Evolutionary conservation across 306 rosid genomes (phyloP).

Genomic region (Dalbergia cultrata): DNA sequence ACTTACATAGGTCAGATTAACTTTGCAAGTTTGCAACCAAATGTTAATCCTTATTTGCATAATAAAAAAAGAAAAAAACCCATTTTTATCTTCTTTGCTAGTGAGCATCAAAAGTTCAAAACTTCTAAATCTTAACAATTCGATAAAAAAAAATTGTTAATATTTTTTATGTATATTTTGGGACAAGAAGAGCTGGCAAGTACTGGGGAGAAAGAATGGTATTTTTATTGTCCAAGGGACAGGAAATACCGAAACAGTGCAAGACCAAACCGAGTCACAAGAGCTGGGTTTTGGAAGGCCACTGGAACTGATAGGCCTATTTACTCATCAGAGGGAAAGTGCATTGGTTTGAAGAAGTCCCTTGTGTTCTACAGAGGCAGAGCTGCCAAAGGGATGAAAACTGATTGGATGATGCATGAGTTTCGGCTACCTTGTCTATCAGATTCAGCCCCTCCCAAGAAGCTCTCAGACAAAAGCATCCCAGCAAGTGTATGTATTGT

Average conservation of each 20-base stretch:
- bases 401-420: slow-evolving; percentile 98
- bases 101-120: background rate
- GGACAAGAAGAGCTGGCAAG: slow-evolving; percentile 65
- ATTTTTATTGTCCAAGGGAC: slow-evolving; percentile 86
- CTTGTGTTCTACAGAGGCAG: slow-evolving; percentile 87
- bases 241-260: slow-evolving; percentile 78
- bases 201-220: slow-evolving; percentile 84
- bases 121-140: background rate
- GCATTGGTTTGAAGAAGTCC: slow-evolving; percentile 87
- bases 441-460: slow-evolving; percentile 54
- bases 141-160: background rate
- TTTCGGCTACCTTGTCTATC: slow-evolving; percentile 70
- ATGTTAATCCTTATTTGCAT: background rate
- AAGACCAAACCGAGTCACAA: slow-evolving; percentile 83
- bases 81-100: background rate
- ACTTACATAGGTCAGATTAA: no score
- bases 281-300: slow-evolving; percentile 88
- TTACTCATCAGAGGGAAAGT: slow-evolving; percentile 73
- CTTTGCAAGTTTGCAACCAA: background rate
- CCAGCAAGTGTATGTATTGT: slow-evolving; percentile 61
- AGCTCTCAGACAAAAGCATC: slow-evolving; percentile 58
- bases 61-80: background rate
- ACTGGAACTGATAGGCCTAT: slow-evolving; percentile 87
- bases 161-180: background rate
- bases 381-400: slow-evolving; percentile 80